Percentiles rank a stretch among this genome's conserved stretches.
These are phyloP conservation scores for Kodamaea suecica DNA, from an alignment of 1,139 yeast genomes.

Conservation along the genomic window DNA sequence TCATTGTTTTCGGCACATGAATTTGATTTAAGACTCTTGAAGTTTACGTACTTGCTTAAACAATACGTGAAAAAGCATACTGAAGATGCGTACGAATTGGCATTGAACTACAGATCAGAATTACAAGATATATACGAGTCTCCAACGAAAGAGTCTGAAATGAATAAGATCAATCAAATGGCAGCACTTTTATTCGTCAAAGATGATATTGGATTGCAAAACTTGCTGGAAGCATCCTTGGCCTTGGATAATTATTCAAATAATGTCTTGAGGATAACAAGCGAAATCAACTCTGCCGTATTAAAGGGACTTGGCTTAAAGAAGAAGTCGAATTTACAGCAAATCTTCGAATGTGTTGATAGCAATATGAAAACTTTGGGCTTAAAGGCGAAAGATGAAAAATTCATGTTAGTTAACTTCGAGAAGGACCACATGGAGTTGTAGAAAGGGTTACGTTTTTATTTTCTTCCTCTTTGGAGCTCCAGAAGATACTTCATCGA, in stretches of 20 bases:
- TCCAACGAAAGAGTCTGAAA: constrained; percentile 6
- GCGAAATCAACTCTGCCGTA: constrained; percentile 29
- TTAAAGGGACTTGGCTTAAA: constrained; percentile 27
- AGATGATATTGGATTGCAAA: constrained; percentile 20
- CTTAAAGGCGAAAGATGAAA: constrained; percentile 30
- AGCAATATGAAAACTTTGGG: constrained; percentile 32
- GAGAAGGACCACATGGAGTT: constrained; percentile 37
- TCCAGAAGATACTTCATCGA: constrained; percentile 4
- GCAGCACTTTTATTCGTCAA: constrained; percentile 30
- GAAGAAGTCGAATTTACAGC: constrained; percentile 31
- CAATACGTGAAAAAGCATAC: constrained; percentile 19
- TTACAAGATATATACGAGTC: constrained; percentile 15
- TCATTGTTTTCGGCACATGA: constrained; percentile 37
- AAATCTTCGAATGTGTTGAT: constrained; percentile 32
- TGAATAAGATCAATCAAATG: constrained; percentile 22
- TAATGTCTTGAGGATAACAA: constrained; percentile 19
- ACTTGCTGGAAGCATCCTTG: constrained; percentile 22
- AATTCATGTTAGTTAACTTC: constrained; percentile 38
- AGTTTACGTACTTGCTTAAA: constrained; percentile 39
- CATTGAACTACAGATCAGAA: constrained; percentile 11
- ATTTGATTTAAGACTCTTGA: constrained; percentile 54
- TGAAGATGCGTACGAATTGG: constrained; percentile 13
- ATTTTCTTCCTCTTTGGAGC: constrained; percentile 5
- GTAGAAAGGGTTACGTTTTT: constrained; percentile 4
- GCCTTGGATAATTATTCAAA: constrained; percentile 23